phyloP scores from a whole-genome alignment of 2,329 filamentous ascomycete species.

The Colletotrichum sp. region DNA sequence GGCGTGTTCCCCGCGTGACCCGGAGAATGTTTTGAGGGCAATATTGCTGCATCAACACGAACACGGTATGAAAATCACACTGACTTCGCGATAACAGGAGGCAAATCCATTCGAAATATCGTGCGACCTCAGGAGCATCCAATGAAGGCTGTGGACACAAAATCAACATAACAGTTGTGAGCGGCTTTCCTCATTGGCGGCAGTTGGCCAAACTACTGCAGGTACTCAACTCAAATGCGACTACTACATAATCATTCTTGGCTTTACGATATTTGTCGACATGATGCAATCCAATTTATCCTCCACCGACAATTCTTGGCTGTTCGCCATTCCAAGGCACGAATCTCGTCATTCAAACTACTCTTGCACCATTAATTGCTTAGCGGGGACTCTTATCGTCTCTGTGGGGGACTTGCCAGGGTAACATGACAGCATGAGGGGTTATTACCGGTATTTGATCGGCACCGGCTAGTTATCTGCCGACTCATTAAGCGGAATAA shows the following conservation, averaged over 20 bases:
- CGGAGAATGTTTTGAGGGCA: not conserved
- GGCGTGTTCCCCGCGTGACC: not conserved
- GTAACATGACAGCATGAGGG: not conserved
- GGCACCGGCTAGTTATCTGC: not conserved
- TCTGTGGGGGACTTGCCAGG: not conserved
- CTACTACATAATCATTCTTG: not conserved
- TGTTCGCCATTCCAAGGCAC: not conserved
- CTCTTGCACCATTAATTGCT: not conserved
- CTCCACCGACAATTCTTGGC: not conserved
- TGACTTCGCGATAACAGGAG: not conserved
- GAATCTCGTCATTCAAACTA: not conserved
- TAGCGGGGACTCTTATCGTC: not conserved
- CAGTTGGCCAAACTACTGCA: not conserved
- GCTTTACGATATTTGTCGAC: not conserved
- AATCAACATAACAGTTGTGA: not conserved
- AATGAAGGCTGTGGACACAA: not conserved
- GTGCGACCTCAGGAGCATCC: not conserved
- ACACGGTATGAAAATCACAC: not conserved
- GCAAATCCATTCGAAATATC: accelerated
- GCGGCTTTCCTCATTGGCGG: not conserved
- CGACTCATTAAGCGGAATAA: not conserved
- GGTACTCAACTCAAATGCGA: not conserved
- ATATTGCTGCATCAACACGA: not conserved
- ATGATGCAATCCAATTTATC: not conserved
- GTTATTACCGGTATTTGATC: not conserved